Evolutionary conservation across 306 rosid species (phyloP), one percentile per base, ranked within the genome.

Genomic region (Phaseolus lunatus): DNA sequence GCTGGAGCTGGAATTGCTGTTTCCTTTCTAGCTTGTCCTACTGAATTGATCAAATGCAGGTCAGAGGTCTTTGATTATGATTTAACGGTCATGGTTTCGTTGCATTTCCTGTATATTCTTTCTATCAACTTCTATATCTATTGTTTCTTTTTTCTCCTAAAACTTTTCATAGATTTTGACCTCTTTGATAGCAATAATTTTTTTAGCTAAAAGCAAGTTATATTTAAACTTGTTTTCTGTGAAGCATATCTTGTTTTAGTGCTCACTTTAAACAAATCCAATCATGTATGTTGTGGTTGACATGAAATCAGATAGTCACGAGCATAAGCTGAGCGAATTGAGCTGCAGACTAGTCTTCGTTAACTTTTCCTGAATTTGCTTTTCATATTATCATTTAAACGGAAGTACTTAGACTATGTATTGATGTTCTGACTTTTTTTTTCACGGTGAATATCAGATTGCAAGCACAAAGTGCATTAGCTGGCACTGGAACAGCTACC

Each of bases 11-110:
- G 99, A 74, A 14, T 96, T 74, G 96, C 97, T 15, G 99, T 96
- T 69, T 96, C 99, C 31, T 54, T 95, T 80, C 90, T 92, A 31
- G 99, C 97, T 77, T 92, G 99, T 84, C 97, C 97, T 23, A 95
- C 97, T 52, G 99, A 95, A 80, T 81, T 95, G 73, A 85, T 95
- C 86, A 95, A 95, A 85, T 95, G 99, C 93, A 95, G 99, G 98
- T 92, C 70, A 37, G 83, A 86, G 93, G 88, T 86, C 73, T 24
- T 76, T 84, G 54, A 26, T 77, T 22, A 19, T 75, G 63, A 44
- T 70, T 70, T 68, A 15, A 33, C 33, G 31, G 19, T 74, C 29
- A 43, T 31, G 65, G 15, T 43, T 8, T 67, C 15, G 13, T 33
- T 58, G 12, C 64, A 50, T 76, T 57, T 57, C 80, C 29, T 52